Evolutionary conservation across 352 stramenopile species (phyloP), one percentile per base, ranked within the genome.

Genomic region (Lagenidium giganteum): DNA sequence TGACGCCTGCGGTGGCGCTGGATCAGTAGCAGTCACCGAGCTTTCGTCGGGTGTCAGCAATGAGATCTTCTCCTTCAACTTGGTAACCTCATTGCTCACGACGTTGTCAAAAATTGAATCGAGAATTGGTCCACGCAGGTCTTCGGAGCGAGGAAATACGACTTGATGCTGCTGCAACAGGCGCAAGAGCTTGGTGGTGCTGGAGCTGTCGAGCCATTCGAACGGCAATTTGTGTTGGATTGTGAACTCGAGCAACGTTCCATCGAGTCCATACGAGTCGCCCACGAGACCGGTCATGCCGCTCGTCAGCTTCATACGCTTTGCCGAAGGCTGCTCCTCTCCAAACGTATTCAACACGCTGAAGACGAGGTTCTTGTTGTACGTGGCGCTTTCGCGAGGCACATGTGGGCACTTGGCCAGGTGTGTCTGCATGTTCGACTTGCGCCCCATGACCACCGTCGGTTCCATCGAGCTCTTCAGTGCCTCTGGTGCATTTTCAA

Each of bases 351-450:
- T 16, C 18, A 0, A 47, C 18, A 16, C 44, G 25, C 2, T 31
- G 6, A 20, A 18, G 14, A 18, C 9, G 18, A 27, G 24, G 22
- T 22, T 42, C 42, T 67, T 70, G 17, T 41, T 49, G 20, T 62
- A 52, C 0, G 56, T 25, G 36, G 64, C 25, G 14, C 60, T 31
- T 18, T 86, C 68, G 40, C 80, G 77, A 36, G 70, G 75, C 26
- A 91, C 54, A 38, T 91, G 76, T 0, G 70, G 60, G 33, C 79
- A 91, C 58, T 83, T 87, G 61, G 73, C 61, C 55, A 88, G 52
- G 44, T 91, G 79, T 3, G 79, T 91, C 62, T 88, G 79, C 79
- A 91, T 91, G 54, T 88, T 91, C 38, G 70, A 71, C 49, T 88
- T 91, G 21, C 78, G 68, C 0, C 75, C 79, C 56, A 84, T 81